Evolutionary conservation across 768 basidiomycete species (phyloP).

Genomic region (Trametes villosa): DNA sequence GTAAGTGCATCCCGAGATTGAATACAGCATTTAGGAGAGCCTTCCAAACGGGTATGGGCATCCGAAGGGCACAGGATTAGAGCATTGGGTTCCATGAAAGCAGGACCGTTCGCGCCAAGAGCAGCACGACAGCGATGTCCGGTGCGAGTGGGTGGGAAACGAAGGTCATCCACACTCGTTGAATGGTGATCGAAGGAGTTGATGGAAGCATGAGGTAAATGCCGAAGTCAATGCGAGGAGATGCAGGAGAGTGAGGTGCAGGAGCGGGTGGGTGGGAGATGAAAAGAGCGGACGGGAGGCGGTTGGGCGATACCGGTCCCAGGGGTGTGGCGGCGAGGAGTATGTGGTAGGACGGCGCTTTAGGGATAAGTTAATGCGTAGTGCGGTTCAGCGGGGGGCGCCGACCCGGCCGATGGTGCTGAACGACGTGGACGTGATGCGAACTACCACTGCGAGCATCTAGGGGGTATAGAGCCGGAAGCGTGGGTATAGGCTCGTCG

Average conservation of each 20-base stretch:
- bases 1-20: conserved; percentile 10
- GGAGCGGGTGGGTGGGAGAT: not conserved
- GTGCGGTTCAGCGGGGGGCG: conserved; percentile 25
- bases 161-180: conserved; percentile 16
- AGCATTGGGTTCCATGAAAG: conserved; percentile 9
- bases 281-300: conserved; percentile 38
- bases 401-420: conserved; percentile 16
- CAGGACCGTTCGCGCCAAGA: conserved; percentile 4
- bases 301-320: conserved; percentile 29
- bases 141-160: conserved; percentile 1
- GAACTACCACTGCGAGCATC: conserved; percentile 14
- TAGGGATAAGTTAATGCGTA: conserved; percentile 18
- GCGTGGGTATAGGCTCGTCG: conserved; percentile 26
- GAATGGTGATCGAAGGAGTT: not conserved
- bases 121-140: not conserved
- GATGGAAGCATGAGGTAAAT: conserved; percentile 4
- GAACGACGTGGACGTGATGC: conserved; percentile 16
- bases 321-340: conserved; percentile 5
- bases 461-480: conserved; percentile 21
- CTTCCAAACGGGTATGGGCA: conserved; percentile 15
- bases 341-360: conserved; percentile 4
- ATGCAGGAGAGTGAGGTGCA: not conserved
- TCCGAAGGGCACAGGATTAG: conserved; percentile 18
- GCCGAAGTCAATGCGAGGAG: conserved; percentile 14
- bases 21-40: conserved; percentile 16